Evolutionary conservation across 805 yeast genomes (phyloP).

Genomic region (Candida xyloterini): DNA sequence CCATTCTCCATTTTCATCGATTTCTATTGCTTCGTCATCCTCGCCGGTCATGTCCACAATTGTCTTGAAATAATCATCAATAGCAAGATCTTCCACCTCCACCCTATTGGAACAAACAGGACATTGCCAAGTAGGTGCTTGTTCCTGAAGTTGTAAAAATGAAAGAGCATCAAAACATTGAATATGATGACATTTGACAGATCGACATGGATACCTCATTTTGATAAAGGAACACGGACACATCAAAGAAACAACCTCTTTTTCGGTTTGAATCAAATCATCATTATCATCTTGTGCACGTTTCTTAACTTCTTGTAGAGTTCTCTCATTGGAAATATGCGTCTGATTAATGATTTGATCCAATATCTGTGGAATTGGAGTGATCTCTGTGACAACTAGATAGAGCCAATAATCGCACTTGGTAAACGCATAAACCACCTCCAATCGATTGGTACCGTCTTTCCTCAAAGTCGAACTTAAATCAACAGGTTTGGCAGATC

Average conservation of each 20-base stretch:
- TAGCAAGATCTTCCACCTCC: constrained; percentile 54
- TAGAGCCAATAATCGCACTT: constrained; percentile 48
- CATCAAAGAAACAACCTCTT: constrained; percentile 59
- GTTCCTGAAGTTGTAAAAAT: constrained; percentile 70
- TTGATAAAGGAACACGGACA: constrained; percentile 78
- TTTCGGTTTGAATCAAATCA: constrained; percentile 67
- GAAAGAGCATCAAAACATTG: constrained; percentile 85
- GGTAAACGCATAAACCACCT: constrained; percentile 58
- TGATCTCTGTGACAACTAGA: constrained; percentile 55
- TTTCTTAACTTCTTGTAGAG: constrained; percentile 36
- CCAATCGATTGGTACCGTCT: constrained; percentile 39
- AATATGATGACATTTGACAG: constrained; percentile 70
- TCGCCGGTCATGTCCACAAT: constrained; percentile 52
- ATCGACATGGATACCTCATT: constrained; percentile 69
- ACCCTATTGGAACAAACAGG: constrained; percentile 69
- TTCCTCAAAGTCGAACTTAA: constrained; percentile 49
- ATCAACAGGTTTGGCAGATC: constrained; percentile 82
- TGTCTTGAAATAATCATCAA: constrained; percentile 71
- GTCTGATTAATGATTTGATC: constrained; percentile 42
- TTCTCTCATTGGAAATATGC: constrained; percentile 47
- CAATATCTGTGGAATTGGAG: constrained; percentile 41
- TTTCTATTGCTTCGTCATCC: constrained; percentile 61
- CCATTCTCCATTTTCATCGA: constrained; percentile 78
- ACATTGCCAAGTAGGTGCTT: constrained; percentile 83
- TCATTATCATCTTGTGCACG: constrained; percentile 47